These are phyloP conservation scores for Herpetomonas samuelpessoai DNA, from an alignment of 208 protist genomes.

Conservation along the genomic window DNA sequence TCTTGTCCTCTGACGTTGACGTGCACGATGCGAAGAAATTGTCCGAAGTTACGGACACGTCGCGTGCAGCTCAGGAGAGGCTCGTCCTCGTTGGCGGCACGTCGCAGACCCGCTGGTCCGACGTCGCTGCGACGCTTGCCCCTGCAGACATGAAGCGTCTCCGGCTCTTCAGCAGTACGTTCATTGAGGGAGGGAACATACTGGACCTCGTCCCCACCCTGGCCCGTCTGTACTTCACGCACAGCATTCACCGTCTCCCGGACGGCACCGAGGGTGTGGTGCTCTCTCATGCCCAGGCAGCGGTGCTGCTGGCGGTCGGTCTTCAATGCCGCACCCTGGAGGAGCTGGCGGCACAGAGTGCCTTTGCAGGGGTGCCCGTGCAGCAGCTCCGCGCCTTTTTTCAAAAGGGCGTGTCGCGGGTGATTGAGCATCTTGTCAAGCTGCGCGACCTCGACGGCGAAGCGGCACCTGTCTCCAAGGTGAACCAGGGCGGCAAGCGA, in stretches of 20 bases:
- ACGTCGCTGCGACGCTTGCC: conserved; percentile 66
- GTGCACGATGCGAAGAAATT: conserved; percentile 49
- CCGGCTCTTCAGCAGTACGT: conserved; percentile 87
- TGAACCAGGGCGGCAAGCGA: background rate
- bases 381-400: conserved; percentile 88
- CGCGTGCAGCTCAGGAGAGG: conserved; percentile 12
- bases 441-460: conserved; percentile 39
- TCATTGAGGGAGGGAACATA: conserved; percentile 96
- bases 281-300: conserved; percentile 88
- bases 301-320: conserved; percentile 94
- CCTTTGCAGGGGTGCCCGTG: conserved; percentile 54
- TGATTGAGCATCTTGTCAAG: conserved; percentile 68
- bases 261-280: conserved; percentile 79
- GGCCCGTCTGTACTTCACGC: conserved; percentile 90
- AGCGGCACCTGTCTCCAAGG: background rate
- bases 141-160: conserved; percentile 94
- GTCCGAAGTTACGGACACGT: conserved; percentile 27
- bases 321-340: conserved; percentile 90
- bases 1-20: conserved; percentile 53
- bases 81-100: conserved; percentile 58
- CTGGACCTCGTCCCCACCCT: conserved; percentile 95
- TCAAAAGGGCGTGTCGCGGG: conserved; percentile 76
- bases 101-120: conserved; percentile 42
- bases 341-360: conserved; percentile 43
- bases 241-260: conserved; percentile 43